phyloP scores from a whole-genome alignment of 2,329 filamentous ascomycete species.

The Grosmannia clavigera region DNA sequence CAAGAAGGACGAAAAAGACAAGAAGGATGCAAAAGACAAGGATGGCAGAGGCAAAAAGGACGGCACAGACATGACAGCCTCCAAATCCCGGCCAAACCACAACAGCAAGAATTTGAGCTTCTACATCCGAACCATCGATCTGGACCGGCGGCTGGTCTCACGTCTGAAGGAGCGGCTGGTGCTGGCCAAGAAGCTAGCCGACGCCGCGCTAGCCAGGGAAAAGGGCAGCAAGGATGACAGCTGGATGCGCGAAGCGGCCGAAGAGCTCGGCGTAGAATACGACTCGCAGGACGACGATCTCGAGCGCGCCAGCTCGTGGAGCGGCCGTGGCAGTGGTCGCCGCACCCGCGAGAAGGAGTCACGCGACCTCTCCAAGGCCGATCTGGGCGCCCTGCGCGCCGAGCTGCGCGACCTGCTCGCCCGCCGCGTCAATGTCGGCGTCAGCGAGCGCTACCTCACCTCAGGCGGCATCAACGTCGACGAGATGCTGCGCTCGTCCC shows the following conservation, averaged over 20 bases:
- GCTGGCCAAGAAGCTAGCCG: conserved; percentile 78
- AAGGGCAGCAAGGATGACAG: conserved; percentile 74
- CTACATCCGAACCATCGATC: conserved; percentile 67
- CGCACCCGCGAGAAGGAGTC: conserved; percentile 65
- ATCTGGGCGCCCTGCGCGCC: conserved; percentile 56
- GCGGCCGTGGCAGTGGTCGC: conserved; percentile 59
- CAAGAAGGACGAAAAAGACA: not conserved
- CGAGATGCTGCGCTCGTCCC: conserved; percentile 51
- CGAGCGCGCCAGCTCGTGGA: conserved; percentile 57
- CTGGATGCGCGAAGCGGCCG: conserved; percentile 72
- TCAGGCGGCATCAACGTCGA: conserved; percentile 75
- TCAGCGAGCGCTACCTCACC: conserved; percentile 77
- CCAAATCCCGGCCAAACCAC: not conserved
- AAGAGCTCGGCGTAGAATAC: conserved; percentile 89
- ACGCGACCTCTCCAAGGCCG: conserved; percentile 54
- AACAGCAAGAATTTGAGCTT: conserved; percentile 22
- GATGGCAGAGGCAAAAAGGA: conserved; percentile 19
- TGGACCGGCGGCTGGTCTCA: conserved; percentile 67
- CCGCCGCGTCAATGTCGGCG: conserved; percentile 70
- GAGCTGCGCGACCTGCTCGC: conserved; percentile 60
- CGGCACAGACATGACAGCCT: not conserved
- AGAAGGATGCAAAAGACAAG: not conserved
- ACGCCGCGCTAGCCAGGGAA: conserved; percentile 73
- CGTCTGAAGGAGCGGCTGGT: conserved; percentile 65
- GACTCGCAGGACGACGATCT: conserved; percentile 85